Base-by-base conservation (phyloP, 345 rosid species). In the Eucalyptus curtisii region DNA sequence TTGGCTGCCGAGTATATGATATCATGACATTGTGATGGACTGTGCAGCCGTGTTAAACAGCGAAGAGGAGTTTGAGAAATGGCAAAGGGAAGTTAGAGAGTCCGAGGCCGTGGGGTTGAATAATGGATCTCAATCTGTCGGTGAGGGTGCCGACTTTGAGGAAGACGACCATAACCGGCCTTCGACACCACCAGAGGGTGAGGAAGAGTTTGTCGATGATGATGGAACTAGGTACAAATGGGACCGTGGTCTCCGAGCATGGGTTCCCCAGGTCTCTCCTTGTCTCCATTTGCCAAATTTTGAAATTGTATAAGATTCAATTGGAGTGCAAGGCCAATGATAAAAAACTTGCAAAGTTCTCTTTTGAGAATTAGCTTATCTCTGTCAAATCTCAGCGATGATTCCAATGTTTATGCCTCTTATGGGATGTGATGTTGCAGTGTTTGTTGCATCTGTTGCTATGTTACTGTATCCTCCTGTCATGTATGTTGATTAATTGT, bases 181-280 rank as follows among this genome's bases (percentile, higher is more conserved):
- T 88, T 89, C 91, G 40, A 93, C 96, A 85, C 99, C 98, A 57
- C 98, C 99, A 27, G 97, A 97, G 55, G 99, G 96, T 37, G 99
- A 95, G 92, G 95, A 96, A 86, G 99, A 98, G 94, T 98, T 98
- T 90, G 94, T 95, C 2, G 99, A 98, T 93, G 99, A 98, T 90
- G 99, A 96, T 92, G 99, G 99, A 48, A 97, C 98, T 85, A 92
- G 86, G 71, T 97, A 98, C 92, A 96, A 94, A 94, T 97, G 99
- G 99, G 93, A 97, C 92, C 91, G 91, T 91, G 85, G 91, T 89
- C 93, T 93, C 88, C 93, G 96, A 91, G 98, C 92, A 89, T 98
- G 99, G 97, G 99, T 91, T 93, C 99, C 99, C 90, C 98, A 97
- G 99, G 99, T 98, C 88, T 40, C 47, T 40, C 47, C 84, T 22